Base-by-base conservation (phyloP, 768 basidiomycete species). In the Lyophyllum decastes region DNA sequence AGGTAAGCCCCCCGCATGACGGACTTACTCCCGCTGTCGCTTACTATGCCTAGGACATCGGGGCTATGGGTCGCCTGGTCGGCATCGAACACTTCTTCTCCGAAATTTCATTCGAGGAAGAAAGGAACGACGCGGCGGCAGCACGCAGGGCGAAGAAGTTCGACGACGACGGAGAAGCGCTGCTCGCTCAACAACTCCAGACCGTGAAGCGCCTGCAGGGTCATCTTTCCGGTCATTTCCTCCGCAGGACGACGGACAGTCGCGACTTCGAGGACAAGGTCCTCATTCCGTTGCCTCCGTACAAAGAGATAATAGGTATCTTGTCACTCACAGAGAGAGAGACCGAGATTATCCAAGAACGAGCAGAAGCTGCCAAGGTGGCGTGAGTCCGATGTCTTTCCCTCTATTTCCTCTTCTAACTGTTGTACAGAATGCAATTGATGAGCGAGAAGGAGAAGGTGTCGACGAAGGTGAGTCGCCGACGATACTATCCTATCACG, bases 1-100 rank as follows among this genome's bases (percentile, higher is more conserved):
- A 65, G 59, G 71, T 70, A 40, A 38, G 60, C 38, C 35, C 5
- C 11, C 16, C 24, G 7, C 17, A 35, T 5, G 54, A 17, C 5
- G n/a, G 3, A 21, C 24, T 0, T 5, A 45, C 6, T 44, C 25
- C 1, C 2, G 1, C 44, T 45, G 16, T 19, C 16, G 43, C 19
- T 44, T 52, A 8, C 52, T 26, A 27, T 16, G 12, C 34, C 7
- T 45, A 73, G 70, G 71, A 75, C 35, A 53, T 72, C 0, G 58
- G 67, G 0, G 54, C 64, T 1, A 67, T 75, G 65, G 68, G 66
- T 3, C 62, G 70, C 2, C 56, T 75, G 0, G 49, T 62, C 0
- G 72, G 74, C 1, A 56, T 73, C 1, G 50, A 61, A 0, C 47
- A 65, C 45, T 74, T 73, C 47, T 62, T 70, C 2, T 64, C 55